Evolutionary conservation across 2,329 filamentous ascomycete species (phyloP).

Genomic region (Trichoderma sp.): DNA sequence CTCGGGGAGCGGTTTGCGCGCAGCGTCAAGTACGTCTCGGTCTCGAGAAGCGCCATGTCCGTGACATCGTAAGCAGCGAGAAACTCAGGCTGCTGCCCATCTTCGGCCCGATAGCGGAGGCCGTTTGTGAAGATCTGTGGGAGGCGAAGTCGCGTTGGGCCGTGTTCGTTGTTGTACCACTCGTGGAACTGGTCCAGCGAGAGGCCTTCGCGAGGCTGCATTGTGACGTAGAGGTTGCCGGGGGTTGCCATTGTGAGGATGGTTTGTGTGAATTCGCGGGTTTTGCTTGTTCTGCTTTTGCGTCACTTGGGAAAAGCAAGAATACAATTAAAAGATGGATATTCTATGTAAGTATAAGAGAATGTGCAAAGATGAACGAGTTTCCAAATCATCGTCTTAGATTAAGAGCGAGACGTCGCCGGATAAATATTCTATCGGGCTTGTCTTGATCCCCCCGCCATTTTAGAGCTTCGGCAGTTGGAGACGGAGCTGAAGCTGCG

Average conservation of each 20-base stretch:
- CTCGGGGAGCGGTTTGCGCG: conserved; percentile 54
- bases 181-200: conserved; percentile 73
- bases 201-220: conserved; percentile 70
- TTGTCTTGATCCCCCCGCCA: conserved; percentile 1
- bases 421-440: not conserved
- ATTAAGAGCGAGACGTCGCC: not conserved
- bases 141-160: conserved; percentile 73
- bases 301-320: too few relatives aligned
- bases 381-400: not conserved
- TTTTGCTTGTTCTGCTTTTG: not conserved
- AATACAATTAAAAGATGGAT: not conserved
- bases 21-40: conserved; percentile 65
- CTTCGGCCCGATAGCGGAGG: conserved; percentile 70
- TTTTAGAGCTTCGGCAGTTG: conserved; percentile 29
- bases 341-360: not conserved
- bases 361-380: not conserved
- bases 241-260: conserved; percentile 40
- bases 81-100: conserved; percentile 62
- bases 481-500: conserved; percentile 23
- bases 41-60: conserved; percentile 67
- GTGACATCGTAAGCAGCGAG: conserved; percentile 80
- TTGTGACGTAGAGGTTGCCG: conserved; percentile 80
- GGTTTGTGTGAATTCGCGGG: too few relatives aligned
- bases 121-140: conserved; percentile 72
- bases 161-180: conserved; percentile 94